These are phyloP conservation scores for Podaxis sp. DNA, from an alignment of 768 basidiomycete species.

Conservation along the genomic window DNA sequence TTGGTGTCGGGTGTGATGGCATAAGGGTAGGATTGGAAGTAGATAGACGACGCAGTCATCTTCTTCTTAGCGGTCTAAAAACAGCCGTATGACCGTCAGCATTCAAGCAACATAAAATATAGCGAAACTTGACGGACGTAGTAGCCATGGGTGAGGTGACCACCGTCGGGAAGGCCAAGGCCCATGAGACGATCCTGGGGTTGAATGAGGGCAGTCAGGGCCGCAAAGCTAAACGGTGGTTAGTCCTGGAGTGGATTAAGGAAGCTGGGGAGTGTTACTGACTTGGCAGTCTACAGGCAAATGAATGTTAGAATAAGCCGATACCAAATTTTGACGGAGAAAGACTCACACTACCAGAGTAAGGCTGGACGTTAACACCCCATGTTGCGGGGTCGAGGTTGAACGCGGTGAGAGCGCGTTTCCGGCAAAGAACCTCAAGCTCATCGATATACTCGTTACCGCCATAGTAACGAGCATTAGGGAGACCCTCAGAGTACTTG, in stretches of 20 bases:
- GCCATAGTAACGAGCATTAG: constrained; percentile 95
- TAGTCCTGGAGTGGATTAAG: constrained; percentile 18
- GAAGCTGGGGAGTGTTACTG: constrained; percentile 26
- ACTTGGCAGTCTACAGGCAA: constrained; percentile 78
- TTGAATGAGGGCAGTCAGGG: constrained; percentile 92
- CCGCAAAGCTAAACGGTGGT: constrained; percentile 73
- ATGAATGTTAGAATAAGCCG: background rate
- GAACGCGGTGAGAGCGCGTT: constrained; percentile 95
- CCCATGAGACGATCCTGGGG: constrained; percentile 99
- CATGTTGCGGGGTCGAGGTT: constrained; percentile 89
- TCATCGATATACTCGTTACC: constrained; percentile 99
- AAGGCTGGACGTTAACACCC: constrained; percentile 99
- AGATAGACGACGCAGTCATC: constrained; percentile 99
- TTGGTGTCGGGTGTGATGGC: constrained; percentile 79
- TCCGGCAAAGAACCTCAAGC: constrained; percentile 91
- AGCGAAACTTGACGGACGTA: constrained; percentile 59
- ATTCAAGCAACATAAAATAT: background rate
- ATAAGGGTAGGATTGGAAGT: constrained; percentile 99
- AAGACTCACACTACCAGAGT: constrained; percentile 81
- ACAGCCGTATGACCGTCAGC: constrained; percentile 11
- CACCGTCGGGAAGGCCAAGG: constrained; percentile 96
- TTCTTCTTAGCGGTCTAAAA: constrained; percentile 95
- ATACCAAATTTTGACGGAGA: background rate
- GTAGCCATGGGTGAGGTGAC: constrained; percentile 96
- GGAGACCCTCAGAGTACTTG: constrained; percentile 99